Evolutionary conservation across 768 basidiomycete genomes (phyloP), one percentile per base, ranked within the genome.

Genomic region (Panaeolus papilionaceus): DNA sequence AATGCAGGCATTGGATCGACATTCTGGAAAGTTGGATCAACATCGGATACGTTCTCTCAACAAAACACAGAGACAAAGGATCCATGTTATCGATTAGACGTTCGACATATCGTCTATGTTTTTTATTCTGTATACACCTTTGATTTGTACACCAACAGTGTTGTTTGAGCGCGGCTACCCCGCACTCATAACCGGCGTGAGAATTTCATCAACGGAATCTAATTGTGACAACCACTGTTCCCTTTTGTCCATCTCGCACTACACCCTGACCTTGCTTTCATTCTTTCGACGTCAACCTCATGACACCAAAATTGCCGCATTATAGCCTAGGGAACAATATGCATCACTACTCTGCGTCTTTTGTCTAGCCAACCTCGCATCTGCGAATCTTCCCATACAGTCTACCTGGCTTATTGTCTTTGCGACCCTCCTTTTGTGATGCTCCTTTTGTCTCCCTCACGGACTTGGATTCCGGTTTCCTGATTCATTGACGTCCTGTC

Each of bases 341-440:
- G 54, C 54, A 58, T 33, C 28, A 58, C 54, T 37, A 33, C 54
- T n/a, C 1, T 16, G 1, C 26, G 12, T 33, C 28, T 28, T 28
- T 58, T 58, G 54, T 58, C 16, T 28, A 49, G 47, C 4, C 1
- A 4, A 49, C 23, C 1, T 49, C 3, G 47, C 6, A 9, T 58
- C 20, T 28, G 54, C 26, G 28, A 58, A 58, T 58, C 54, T 58
- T 58, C 54, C 54, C 54, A 58, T 58, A 58, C 14, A 49, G 20
- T 49, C 8, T 8, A 5, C 20, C 4, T 26, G 47, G n/a, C 28
- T 58, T 58, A 58, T 58, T 58, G 54, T 58, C 54, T 58, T 33
- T 26, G 10, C n/a, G 54, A 58, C 26, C 16, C 47, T 2, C 49
- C 33, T 58, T 58, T 58, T 58, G 54, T 58, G 26, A 10, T 4